phyloP scores from a whole-genome alignment of 225 moss, liverwort and hornwort species.

The Lunularia cruciata region DNA sequence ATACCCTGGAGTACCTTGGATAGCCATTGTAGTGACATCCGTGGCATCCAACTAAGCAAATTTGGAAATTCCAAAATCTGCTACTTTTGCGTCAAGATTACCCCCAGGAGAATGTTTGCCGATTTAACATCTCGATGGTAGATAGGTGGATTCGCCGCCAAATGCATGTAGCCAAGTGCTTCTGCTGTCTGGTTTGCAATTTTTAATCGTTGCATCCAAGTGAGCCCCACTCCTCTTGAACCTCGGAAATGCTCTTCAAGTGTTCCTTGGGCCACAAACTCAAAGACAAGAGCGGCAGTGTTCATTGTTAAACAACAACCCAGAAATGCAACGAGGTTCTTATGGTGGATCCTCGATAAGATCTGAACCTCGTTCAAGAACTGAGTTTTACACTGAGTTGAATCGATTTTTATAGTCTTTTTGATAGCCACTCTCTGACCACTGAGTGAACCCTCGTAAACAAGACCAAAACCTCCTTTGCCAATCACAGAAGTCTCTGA shows the following conservation, averaged over 20 bases:
- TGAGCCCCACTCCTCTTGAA: background rate
- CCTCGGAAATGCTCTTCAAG: constrained; percentile 9
- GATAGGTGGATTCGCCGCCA: constrained; percentile 34
- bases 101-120: constrained; percentile 51
- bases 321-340: constrained; percentile 24
- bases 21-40: constrained; percentile 38
- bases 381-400: constrained; percentile 8
- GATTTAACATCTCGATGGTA: constrained; percentile 57
- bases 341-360: constrained; percentile 26
- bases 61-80: constrained; percentile 50
- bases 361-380: constrained; percentile 27
- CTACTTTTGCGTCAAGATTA: constrained; percentile 41
- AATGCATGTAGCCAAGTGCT: constrained; percentile 48
- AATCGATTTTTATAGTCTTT: background rate
- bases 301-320: constrained; percentile 26
- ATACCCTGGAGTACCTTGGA: constrained; percentile 46
- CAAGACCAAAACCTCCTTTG: background rate
- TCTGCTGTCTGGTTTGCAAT: constrained; percentile 51
- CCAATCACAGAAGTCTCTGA: background rate
- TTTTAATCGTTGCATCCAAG: constrained; percentile 34
- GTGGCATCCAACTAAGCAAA: constrained; percentile 27
- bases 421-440: background rate
- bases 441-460: background rate
- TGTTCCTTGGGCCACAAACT: constrained; percentile 21
- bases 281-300: constrained; percentile 17